Evolutionary conservation across 2,329 filamentous ascomycete genomes (phyloP).

Genomic region (Cyclaneusma minus): DNA sequence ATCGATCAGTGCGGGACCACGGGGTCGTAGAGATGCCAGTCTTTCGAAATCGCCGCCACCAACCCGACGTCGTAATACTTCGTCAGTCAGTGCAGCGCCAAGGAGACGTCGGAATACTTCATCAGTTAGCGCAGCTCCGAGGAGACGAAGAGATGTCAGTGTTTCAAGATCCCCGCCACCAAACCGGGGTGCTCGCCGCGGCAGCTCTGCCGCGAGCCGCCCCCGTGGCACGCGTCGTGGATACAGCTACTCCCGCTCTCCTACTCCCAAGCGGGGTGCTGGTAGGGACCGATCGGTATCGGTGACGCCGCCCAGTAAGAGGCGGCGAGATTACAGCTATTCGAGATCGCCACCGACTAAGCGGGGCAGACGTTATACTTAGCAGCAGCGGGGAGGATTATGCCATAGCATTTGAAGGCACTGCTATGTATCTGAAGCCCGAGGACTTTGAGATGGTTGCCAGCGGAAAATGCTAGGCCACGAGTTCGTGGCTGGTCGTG

Average conservation of each 20-base stretch:
- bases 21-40: not conserved
- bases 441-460: too few relatives aligned
- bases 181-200: constrained; percentile 3
- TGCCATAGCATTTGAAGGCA: too few relatives aligned
- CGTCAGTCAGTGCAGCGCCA: not conserved
- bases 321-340: constrained; percentile 8
- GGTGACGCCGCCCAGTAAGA: constrained; percentile 12
- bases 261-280: constrained; percentile 9
- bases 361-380: constrained; percentile 13
- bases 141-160: constrained; percentile 7
- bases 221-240: constrained; percentile 3
- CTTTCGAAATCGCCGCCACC: not conserved
- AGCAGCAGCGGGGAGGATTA: constrained; percentile 4
- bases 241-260: constrained; percentile 9
- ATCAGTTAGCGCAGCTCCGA: constrained; percentile 1
- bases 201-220: not conserved
- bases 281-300: too few relatives aligned
- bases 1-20: not conserved
- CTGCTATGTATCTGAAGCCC: too few relatives aligned
- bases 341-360: constrained; percentile 13
- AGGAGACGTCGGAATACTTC: constrained; percentile 1
- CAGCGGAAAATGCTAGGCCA: too few relatives aligned
- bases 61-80: not conserved
- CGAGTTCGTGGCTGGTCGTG: too few relatives aligned
- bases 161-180: constrained; percentile 12